Evolutionary conservation across 306 rosid genomes (phyloP).

Genomic region (Fragaria ananassa): DNA sequence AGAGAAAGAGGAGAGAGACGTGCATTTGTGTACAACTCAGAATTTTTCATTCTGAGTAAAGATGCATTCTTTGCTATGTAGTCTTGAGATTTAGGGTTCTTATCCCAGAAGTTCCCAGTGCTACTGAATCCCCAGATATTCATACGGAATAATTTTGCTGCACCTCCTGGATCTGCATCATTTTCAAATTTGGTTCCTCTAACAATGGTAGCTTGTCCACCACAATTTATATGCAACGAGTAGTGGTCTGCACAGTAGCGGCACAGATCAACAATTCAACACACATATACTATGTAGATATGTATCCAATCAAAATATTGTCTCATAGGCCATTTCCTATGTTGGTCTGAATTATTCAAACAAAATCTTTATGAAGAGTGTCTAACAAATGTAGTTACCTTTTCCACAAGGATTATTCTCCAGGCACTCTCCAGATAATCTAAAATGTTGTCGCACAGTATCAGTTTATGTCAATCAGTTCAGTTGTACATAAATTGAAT

Average conservation of each 20-base stretch:
- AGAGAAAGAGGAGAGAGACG: conserved; percentile 53
- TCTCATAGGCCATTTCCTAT: neutral
- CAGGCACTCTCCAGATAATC: neutral
- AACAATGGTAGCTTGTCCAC: neutral
- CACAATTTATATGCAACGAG: conserved; percentile 12
- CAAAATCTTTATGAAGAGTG: neutral
- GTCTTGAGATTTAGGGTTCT: conserved; percentile 7
- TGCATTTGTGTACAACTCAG: conserved; percentile 44
- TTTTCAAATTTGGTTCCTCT: neutral
- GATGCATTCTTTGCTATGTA: conserved; percentile 27
- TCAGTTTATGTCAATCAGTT: neutral
- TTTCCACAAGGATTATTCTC: neutral
- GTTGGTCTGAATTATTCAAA: neutral
- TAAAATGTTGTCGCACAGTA: neutral
- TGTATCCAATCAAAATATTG: neutral
- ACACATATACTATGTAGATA: neutral
- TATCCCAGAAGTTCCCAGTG: conserved; percentile 48
- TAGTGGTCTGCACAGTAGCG: neutral
- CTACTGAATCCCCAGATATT: conserved; percentile 50
- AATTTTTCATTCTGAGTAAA: conserved; percentile 20
- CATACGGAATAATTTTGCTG: neutral
- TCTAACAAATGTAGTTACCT: conserved; percentile 11
- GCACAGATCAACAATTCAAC: neutral
- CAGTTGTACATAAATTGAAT: neutral
- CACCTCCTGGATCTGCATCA: neutral